A percentile compares a stretch with the other conserved stretches of the same genome.
phyloP scores from a whole-genome alignment of 73 alveolate species.

The Paramecium biaurelia region DNA sequence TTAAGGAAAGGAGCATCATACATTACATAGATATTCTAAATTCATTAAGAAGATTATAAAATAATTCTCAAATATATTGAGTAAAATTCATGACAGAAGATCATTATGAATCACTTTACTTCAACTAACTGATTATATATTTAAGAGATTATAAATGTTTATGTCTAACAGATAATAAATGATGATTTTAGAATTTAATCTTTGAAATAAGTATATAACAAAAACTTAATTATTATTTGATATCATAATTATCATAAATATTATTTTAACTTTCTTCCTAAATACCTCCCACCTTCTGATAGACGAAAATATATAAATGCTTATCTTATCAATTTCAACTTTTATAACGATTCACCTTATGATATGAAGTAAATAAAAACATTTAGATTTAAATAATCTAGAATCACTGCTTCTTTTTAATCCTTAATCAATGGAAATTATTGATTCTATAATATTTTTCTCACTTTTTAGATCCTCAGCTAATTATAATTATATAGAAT shows the following conservation, averaged over 20 bases:
- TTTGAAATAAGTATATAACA: no score
- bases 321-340: neutral
- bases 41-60: no score
- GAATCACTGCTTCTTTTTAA: neutral
- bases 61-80: no score
- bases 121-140: no score
- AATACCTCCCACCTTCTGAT: neutral
- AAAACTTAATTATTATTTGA: no score
- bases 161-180: no score
- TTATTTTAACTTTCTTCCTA: neutral
- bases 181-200: neutral
- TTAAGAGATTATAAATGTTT: no score
- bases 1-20: no score
- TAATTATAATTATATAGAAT: neutral
- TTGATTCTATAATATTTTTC: neutral
- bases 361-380: neutral
- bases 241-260: neutral
- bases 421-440: neutral
- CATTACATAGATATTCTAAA: no score
- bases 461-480: neutral
- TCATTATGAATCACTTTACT: neutral
- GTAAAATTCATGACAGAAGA: no score
- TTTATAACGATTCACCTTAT: neutral
- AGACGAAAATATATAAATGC: neutral
- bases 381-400: neutral